These are phyloP conservation scores for Achaetomiella virescens DNA, from an alignment of 495 filamentous ascomycete genomes.

Conservation along the genomic window DNA sequence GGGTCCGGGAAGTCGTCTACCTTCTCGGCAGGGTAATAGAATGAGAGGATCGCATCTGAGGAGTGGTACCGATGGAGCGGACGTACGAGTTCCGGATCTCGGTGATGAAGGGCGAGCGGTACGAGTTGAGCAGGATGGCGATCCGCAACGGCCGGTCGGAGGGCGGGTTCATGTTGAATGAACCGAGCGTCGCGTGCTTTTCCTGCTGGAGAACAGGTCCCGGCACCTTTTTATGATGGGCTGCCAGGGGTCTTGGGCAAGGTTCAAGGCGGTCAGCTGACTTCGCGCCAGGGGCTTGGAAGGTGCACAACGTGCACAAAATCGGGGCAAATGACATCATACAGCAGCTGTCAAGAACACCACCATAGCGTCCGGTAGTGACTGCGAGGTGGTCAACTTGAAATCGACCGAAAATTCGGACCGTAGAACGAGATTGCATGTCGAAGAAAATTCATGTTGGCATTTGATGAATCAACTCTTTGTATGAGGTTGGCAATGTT, in stretches of 20 bases:
- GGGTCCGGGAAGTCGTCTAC: slow-evolving; percentile 32
- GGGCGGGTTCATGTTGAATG: slow-evolving; percentile 24
- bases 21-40: slow-evolving; percentile 40
- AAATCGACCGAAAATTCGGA: too few relatives aligned
- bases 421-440: too few relatives aligned
- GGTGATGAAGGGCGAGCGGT: slow-evolving; percentile 33
- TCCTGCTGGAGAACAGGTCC: background rate
- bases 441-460: too few relatives aligned
- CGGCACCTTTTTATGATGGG: background rate
- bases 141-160: slow-evolving; percentile 17
- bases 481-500: too few relatives aligned
- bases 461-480: too few relatives aligned
- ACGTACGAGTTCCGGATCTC: slow-evolving; percentile 38
- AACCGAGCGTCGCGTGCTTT: background rate
- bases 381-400: too few relatives aligned
- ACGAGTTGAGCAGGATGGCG: slow-evolving; percentile 44
- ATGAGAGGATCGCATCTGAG: slow-evolving; percentile 25
- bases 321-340: too few relatives aligned
- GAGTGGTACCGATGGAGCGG: slow-evolving; percentile 28
- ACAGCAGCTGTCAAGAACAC: too few relatives aligned
- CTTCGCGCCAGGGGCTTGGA: too few relatives aligned
- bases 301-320: too few relatives aligned
- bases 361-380: too few relatives aligned
- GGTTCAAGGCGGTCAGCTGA: too few relatives aligned
- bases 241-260: background rate